Percentiles rank a stretch among this genome's conserved stretches.
Evolutionary conservation across 805 yeast genomes (phyloP).

Genomic region (Candida parachauliodes): DNA sequence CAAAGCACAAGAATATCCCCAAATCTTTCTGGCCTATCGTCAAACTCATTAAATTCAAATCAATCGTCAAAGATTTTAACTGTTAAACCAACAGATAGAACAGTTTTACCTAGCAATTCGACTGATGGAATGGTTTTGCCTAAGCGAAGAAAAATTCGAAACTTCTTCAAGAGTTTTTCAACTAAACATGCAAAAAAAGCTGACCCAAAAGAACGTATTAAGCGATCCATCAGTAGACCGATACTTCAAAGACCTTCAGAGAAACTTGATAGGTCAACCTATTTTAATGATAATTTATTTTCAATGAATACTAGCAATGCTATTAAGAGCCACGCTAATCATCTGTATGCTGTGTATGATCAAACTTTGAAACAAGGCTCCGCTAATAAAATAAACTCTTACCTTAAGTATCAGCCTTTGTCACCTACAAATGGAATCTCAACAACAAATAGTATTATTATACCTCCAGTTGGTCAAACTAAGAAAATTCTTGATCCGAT

Average conservation of each 20-base stretch:
- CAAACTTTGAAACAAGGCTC: neutral
- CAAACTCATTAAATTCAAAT: neutral
- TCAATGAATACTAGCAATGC: conserved; percentile 3
- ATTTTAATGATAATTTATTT: neutral
- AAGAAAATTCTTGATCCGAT: conserved; percentile 3
- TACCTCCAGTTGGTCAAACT: conserved; percentile 9
- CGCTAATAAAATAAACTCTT: neutral
- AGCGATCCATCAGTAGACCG: conserved; percentile 3
- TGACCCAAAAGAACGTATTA: neutral
- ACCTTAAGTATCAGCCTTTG: conserved; percentile 2
- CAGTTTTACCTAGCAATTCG: neutral
- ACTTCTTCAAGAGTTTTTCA: conserved; percentile 3
- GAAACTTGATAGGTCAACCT: neutral
- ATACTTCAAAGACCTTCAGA: neutral
- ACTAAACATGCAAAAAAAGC: neutral
- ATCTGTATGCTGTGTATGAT: too few species aligned
- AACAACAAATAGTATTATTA: conserved; percentile 8
- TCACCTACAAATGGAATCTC: conserved; percentile 3
- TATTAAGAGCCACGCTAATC: neutral
- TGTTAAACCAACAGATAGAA: neutral
- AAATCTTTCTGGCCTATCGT: neutral
- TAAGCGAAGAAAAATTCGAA: conserved; percentile 1
- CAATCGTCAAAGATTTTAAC: neutral
- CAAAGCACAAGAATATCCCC: neutral
- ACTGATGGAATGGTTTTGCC: neutral